Evolutionary conservation across 1,284 basidiomycete genomes (phyloP).

Genomic region (Cryptococcus amylolentus): DNA sequence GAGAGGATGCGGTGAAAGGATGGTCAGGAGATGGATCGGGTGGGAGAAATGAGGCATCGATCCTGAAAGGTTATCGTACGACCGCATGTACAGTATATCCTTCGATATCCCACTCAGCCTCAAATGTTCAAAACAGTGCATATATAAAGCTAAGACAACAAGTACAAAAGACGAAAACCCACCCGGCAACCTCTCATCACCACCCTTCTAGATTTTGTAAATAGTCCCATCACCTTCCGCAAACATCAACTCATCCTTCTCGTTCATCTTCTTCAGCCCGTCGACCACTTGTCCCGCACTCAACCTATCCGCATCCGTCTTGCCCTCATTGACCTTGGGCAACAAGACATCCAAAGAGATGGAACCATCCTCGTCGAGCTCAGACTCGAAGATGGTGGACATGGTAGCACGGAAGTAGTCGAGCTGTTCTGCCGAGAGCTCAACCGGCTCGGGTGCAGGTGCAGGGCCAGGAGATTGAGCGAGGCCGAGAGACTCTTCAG

Average conservation of each 20-base stretch:
- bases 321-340: constrained; percentile 72
- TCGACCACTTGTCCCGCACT: constrained; percentile 73
- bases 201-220: constrained; percentile 40
- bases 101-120: too few species aligned
- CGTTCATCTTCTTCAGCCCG: constrained; percentile 73
- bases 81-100: too few species aligned
- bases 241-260: constrained; percentile 82
- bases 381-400: constrained; percentile 65
- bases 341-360: constrained; percentile 69
- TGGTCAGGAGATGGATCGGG: constrained; percentile 48
- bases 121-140: too few species aligned
- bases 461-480: neutral
- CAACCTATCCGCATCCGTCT: constrained; percentile 67
- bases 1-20: constrained; percentile 45
- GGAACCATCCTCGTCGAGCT: constrained; percentile 66
- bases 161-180: too few species aligned
- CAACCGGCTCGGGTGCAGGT: constrained; percentile 43
- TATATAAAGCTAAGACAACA: too few species aligned
- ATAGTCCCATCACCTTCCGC: constrained; percentile 64
- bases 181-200: too few species aligned
- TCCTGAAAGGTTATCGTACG: too few species aligned
- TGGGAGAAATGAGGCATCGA: constrained; percentile 8
- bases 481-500: constrained; percentile 11
- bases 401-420: constrained; percentile 73
- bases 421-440: constrained; percentile 52